Percentiles rank a stretch among this genome's conserved stretches.
These are phyloP conservation scores for Pisolithus tinctorius DNA, from an alignment of 768 basidiomycete genomes.

Conservation along the genomic window DNA sequence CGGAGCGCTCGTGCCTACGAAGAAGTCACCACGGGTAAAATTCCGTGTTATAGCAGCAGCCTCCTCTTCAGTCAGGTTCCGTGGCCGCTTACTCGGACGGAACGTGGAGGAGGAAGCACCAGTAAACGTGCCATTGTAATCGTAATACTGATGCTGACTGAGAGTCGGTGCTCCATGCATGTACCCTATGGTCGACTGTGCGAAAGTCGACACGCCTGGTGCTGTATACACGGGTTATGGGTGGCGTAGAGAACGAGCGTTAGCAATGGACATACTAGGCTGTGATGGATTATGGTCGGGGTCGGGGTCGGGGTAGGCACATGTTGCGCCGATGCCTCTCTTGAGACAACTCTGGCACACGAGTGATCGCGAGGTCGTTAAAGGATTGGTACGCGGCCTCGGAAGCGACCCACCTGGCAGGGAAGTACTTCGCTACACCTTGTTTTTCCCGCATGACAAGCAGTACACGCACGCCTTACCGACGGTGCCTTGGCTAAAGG, in stretches of 20 bases:
- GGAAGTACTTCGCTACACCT: slow-evolving; percentile 77
- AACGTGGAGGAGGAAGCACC: slow-evolving; percentile 70
- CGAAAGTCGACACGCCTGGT: slow-evolving; percentile 31
- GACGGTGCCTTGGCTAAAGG: slow-evolving; percentile 69
- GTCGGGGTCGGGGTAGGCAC: slow-evolving; percentile 78
- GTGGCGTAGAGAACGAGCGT: neutral
- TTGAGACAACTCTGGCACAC: slow-evolving; percentile 67
- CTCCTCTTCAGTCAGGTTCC: slow-evolving; percentile 77
- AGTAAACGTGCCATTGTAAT: slow-evolving; percentile 64
- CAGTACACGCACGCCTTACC: slow-evolving; percentile 71
- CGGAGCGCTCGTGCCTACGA: slow-evolving; percentile 72
- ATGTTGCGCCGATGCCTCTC: slow-evolving; percentile 62
- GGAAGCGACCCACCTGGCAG: slow-evolving; percentile 53
- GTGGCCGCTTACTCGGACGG: slow-evolving; percentile 73
- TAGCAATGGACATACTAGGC: slow-evolving; percentile 13
- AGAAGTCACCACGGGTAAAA: slow-evolving; percentile 77
- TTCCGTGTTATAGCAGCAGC: slow-evolving; percentile 79
- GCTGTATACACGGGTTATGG: slow-evolving; percentile 16
- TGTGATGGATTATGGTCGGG: slow-evolving; percentile 35
- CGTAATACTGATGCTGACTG: slow-evolving; percentile 63
- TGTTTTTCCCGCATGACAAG: slow-evolving; percentile 80
- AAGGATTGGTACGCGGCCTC: neutral
- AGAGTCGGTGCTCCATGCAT: slow-evolving; percentile 38
- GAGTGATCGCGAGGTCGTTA: neutral
- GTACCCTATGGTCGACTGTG: slow-evolving; percentile 33